Evolutionary conservation across 768 basidiomycete genomes (phyloP), one percentile per base, ranked within the genome.

Genomic region (Boletales sp.): DNA sequence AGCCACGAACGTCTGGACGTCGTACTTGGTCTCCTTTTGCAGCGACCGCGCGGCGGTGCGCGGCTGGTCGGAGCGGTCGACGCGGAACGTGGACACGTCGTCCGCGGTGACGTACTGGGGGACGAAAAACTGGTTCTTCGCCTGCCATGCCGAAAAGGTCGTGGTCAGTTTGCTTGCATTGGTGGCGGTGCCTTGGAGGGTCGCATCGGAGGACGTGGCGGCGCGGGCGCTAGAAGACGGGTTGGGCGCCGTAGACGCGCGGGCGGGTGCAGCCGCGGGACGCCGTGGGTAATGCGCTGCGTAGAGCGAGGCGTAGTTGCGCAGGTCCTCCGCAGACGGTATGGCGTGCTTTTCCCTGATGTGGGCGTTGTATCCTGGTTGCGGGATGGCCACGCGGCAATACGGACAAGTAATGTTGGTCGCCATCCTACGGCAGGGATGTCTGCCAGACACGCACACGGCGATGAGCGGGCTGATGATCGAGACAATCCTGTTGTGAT

Each of bases 51-150:
- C 57, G 9, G 61, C 43, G 3, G 48, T 58, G 31, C 43, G 53
- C n/a, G 66, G 66, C 14, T 48, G 52, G 45, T 66, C 59, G 2
- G 59, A 56, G 21, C 61, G 61, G 42, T 61, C 52, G 14, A 63
- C 58, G 8, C 53, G 58, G 47, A 65, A 63, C 2, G 51, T 41
- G 24, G 55, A 44, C 43, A 63, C 53, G 1, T 66, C 61, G n/a
- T 63, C 66, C 13, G 48, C 30, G 9, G 58, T 61, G 50, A 66
- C 36, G n/a, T 31, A 52, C n/a, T 54, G 36, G 30, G 52, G 45
- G 29, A 52, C 9, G 10, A 19, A 35, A 14, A 52, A 54, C n/a
- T 38, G 48, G 18, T 48, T 49, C 31, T 37, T 35, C 12, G 48
- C 43, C n/a, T 53, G 45, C 65, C 63, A 67, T 6, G 48, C 54